A percentile compares a stretch with the other conserved stretches of the same genome.
Evolutionary conservation across 2,329 filamentous ascomycete genomes (phyloP).

Genomic region (Fusarium drepaniforme): DNA sequence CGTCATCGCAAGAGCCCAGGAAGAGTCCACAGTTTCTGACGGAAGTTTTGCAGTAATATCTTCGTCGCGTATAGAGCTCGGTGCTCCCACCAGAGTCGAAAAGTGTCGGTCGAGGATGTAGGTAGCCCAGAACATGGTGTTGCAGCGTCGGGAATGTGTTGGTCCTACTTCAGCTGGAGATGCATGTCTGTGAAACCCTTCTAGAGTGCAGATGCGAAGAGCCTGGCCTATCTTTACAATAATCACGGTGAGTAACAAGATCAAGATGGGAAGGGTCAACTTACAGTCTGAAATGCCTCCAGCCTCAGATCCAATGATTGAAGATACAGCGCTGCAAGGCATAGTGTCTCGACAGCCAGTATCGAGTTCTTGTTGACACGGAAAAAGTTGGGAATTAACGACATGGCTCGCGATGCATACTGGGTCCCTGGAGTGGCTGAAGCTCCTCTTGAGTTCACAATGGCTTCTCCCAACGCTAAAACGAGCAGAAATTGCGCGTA

Average conservation of each 20-base stretch:
- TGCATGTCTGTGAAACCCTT: background rate
- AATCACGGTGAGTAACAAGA: background rate
- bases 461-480: background rate
- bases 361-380: background rate
- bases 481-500: background rate
- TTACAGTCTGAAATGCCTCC: background rate
- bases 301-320: background rate
- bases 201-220: background rate
- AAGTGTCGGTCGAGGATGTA: background rate
- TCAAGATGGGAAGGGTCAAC: background rate
- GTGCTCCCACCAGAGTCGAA: background rate
- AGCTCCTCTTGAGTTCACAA: background rate
- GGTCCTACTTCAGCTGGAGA: background rate
- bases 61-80: background rate
- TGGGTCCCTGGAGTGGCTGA: background rate
- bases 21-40: background rate
- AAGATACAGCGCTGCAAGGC: background rate
- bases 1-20: background rate
- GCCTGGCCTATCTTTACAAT: background rate
- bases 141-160: background rate
- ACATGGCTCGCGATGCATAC: background rate
- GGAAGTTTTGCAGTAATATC: background rate
- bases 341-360: background rate
- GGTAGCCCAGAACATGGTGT: background rate
- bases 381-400: background rate